Percentiles rank a stretch among this genome's conserved stretches.
These are phyloP conservation scores for Tetrapyrgos nigripes DNA, from an alignment of 1,284 basidiomycete species.

Conservation along the genomic window DNA sequence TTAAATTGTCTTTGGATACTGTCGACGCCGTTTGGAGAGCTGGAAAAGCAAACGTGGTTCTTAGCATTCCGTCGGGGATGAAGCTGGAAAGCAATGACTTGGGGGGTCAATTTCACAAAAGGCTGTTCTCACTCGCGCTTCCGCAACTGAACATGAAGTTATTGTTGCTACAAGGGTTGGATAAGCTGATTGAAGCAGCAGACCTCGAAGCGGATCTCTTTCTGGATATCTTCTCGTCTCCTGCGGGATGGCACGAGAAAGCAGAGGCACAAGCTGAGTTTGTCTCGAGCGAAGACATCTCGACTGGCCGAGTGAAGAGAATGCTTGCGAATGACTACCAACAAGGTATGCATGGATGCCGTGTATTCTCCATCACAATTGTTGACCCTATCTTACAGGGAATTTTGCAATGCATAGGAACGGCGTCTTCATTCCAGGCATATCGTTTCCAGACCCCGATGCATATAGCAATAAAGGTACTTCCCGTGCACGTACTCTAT, in stretches of 20 bases:
- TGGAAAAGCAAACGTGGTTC: slow-evolving; percentile 57
- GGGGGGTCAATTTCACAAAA: slow-evolving; percentile 68
- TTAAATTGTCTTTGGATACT: slow-evolving; percentile 63
- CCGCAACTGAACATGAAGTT: slow-evolving; percentile 55
- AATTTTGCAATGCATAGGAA: slow-evolving; percentile 41
- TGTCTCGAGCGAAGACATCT: slow-evolving; percentile 72
- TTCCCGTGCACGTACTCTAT: not conserved
- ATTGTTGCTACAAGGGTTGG: slow-evolving; percentile 48
- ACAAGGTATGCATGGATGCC: slow-evolving; percentile 8
- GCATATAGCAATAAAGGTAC: not conserved
- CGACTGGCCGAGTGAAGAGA: slow-evolving; percentile 68
- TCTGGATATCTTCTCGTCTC: slow-evolving; percentile 75
- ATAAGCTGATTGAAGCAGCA: slow-evolving; percentile 76
- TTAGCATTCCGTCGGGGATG: slow-evolving; percentile 67
- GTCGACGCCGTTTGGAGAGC: slow-evolving; percentile 63
- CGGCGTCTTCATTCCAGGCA: slow-evolving; percentile 64
- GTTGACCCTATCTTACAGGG: not conserved
- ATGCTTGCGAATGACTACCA: slow-evolving; percentile 58
- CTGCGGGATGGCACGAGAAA: slow-evolving; percentile 60
- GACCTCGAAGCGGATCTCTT: slow-evolving; percentile 59
- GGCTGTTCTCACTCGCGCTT: slow-evolving; percentile 60
- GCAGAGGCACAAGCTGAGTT: slow-evolving; percentile 69
- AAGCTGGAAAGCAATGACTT: slow-evolving; percentile 76
- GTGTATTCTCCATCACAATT: not conserved
- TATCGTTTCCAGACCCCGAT: slow-evolving; percentile 25